Percentiles rank a stretch among this genome's conserved stretches.
Conservation (phyloP, 2,329 filamentous ascomycete genomes). For the Aspergillus fumigatiaffinis region DNA sequence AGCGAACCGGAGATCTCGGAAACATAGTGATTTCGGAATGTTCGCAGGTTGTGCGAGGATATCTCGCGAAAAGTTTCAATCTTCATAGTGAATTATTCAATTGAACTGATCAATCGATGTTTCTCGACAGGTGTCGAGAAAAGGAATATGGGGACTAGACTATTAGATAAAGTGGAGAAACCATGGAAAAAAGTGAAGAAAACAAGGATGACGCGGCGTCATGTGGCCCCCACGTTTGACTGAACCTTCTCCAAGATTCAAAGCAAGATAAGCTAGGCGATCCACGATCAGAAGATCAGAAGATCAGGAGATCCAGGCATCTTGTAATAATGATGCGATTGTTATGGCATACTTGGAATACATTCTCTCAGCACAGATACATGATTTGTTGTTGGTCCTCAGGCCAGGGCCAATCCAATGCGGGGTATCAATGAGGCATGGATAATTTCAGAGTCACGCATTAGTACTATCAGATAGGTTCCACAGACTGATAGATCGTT, state of each 20-base stretch:
- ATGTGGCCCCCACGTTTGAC: not conserved
- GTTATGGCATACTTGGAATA: not conserved
- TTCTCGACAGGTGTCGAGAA: not conserved
- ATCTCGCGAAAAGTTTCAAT: conserved; percentile 26
- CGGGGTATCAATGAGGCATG: not conserved
- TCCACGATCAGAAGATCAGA: not conserved
- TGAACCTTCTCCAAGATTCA: no score
- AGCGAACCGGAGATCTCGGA: conserved; percentile 83
- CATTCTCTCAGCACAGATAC: not conserved
- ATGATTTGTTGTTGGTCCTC: not conserved
- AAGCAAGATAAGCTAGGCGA: not conserved
- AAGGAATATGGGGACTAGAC: not conserved
- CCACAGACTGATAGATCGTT: no score
- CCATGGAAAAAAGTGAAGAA: not conserved
- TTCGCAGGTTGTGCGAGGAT: conserved; percentile 51
- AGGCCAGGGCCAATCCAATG: not conserved
- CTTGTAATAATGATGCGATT: not conserved
- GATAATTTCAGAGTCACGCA: not conserved
- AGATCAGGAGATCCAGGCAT: not conserved
- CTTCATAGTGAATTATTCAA: conserved; percentile 16
- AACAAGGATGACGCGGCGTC: not conserved
- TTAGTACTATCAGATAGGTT: no score
- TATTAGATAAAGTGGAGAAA: not conserved
- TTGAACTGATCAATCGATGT: not conserved
- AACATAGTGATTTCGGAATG: conserved; percentile 54